Percentiles rank a stretch among this genome's conserved stretches.
Conservation (phyloP, 2,329 filamentous ascomycete genomes). For the Talaromyces sp. region DNA sequence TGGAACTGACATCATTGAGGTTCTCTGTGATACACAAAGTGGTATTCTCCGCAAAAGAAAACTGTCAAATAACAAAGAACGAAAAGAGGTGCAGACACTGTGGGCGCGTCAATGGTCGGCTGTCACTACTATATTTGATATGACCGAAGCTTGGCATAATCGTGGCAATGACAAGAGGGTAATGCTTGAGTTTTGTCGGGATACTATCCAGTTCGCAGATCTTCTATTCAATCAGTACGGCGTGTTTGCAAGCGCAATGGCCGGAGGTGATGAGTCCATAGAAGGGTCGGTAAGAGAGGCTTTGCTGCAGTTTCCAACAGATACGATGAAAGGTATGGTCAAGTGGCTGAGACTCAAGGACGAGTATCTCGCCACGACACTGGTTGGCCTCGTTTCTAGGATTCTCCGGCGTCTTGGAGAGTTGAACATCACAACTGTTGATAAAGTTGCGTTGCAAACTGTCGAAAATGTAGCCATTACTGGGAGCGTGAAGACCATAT, state of each 20-base stretch:
- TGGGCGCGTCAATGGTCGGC: conserved; percentile 83
- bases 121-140: conserved; percentile 72
- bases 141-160: conserved; percentile 78
- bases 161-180: conserved; percentile 61
- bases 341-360: conserved; percentile 90
- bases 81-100: conserved; percentile 64
- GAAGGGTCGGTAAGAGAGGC: conserved; percentile 41
- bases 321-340: conserved; percentile 63
- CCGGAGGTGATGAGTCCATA: conserved; percentile 37
- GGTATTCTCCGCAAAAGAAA: conserved; percentile 56
- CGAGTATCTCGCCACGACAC: conserved; percentile 73
- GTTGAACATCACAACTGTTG: conserved; percentile 63
- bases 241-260: conserved; percentile 69
- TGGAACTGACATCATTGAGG: conserved; percentile 57
- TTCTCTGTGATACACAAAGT: conserved; percentile 59
- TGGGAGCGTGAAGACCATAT: conserved; percentile 66
- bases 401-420: conserved; percentile 76
- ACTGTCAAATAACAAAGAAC: conserved; percentile 55
- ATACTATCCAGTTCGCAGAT: conserved; percentile 91
- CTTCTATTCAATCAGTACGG: conserved; percentile 78
- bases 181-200: conserved; percentile 90
- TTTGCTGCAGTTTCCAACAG: conserved; percentile 60
- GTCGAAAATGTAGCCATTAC: conserved; percentile 50
- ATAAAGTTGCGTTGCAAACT: conserved; percentile 58
- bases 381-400: conserved; percentile 77